phyloP scores from a whole-genome alignment of 139 green algal genomes.

The Coelastrella sp. region DNA sequence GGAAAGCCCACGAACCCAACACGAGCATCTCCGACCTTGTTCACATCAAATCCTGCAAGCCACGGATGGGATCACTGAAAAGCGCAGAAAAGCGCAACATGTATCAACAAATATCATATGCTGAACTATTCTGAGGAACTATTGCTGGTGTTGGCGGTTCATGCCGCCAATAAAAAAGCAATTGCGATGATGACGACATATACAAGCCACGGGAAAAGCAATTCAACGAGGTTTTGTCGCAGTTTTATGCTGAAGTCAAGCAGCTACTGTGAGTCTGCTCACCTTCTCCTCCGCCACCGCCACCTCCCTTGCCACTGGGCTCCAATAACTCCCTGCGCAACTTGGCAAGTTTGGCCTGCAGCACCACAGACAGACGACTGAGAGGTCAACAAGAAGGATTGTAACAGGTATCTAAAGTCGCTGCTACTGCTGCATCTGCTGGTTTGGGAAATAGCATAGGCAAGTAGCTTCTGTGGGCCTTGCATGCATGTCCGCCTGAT shows the following conservation, averaged over 20 bases:
- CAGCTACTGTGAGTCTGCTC: constrained; percentile 43
- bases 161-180: too few relatives aligned
- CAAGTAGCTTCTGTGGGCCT: too few relatives aligned
- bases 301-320: constrained; percentile 69
- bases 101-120: neutral
- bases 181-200: too few relatives aligned
- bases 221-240: neutral
- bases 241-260: neutral
- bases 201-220: too few relatives aligned
- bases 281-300: constrained; percentile 82
- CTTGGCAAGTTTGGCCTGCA: constrained; percentile 98
- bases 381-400: too few relatives aligned
- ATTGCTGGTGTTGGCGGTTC: too few relatives aligned
- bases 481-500: too few relatives aligned
- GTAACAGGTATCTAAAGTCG: too few relatives aligned
- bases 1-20: constrained; percentile 97
- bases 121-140: neutral
- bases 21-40: constrained; percentile 96
- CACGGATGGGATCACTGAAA: neutral
- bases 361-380: too few relatives aligned
- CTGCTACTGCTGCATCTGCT: too few relatives aligned
- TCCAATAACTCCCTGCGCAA: constrained; percentile 95
- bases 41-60: constrained; percentile 95
- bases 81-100: neutral
- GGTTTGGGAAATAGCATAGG: too few relatives aligned